Evolutionary conservation across 129 eudicot species (phyloP).

Genomic region (Pulicaria dysenterica): DNA sequence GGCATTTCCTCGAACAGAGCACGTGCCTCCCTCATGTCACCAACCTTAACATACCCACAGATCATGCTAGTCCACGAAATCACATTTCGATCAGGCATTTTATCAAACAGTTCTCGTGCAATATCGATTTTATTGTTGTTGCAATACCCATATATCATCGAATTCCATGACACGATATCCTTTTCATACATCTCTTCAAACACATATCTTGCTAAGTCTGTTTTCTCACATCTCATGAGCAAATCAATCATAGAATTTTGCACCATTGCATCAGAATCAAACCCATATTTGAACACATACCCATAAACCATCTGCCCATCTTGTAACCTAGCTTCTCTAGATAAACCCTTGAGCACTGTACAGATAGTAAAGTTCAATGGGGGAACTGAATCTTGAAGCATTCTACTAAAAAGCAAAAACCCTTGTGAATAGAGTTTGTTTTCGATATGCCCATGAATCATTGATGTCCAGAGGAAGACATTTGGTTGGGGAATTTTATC

Average conservation of each 20-base stretch:
- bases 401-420: conserved; percentile 31
- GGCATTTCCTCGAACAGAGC: conserved; percentile 53
- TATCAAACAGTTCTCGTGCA: conserved; percentile 45
- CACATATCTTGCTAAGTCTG: conserved; percentile 38
- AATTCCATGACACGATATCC: conserved; percentile 60
- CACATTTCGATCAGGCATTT: conserved; percentile 49
- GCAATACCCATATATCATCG: conserved; percentile 52
- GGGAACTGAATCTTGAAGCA: conserved; percentile 37
- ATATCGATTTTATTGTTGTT: conserved; percentile 37
- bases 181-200: conserved; percentile 48
- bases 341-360: conserved; percentile 46
- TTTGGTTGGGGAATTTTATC: conserved; percentile 51
- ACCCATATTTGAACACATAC: conserved; percentile 46
- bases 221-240: conserved; percentile 50
- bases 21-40: conserved; percentile 49
- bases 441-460: conserved; percentile 58
- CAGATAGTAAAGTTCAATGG: conserved; percentile 41
- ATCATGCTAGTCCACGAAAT: conserved; percentile 58
- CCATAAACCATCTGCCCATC: conserved; percentile 48
- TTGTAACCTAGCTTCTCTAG: conserved; percentile 33
- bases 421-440: conserved; percentile 33
- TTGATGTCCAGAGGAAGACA: conserved; percentile 58
- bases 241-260: conserved; percentile 52
- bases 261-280: conserved; percentile 43
- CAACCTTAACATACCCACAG: conserved; percentile 45